These are phyloP conservation scores for Exophiala sideris DNA, from an alignment of 2,329 filamentous ascomycete genomes.

Conservation along the genomic window DNA sequence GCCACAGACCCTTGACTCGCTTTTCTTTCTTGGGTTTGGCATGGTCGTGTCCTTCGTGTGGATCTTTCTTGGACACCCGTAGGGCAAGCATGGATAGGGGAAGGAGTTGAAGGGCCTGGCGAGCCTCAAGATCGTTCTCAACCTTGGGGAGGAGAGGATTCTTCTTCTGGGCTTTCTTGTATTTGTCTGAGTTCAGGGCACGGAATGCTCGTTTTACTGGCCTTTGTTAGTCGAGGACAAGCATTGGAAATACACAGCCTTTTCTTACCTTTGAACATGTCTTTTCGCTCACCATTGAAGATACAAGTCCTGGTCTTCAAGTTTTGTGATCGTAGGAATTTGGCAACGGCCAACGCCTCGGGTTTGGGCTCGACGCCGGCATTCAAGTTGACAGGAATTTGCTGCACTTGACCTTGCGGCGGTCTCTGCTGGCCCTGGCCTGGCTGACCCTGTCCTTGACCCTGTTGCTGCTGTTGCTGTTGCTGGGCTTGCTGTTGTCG, in stretches of 20 bases:
- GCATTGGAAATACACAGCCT: slow-evolving; percentile 7
- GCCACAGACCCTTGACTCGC: slow-evolving; percentile 94
- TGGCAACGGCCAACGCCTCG: slow-evolving; percentile 80
- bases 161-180: slow-evolving; percentile 74
- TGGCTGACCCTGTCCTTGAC: slow-evolving; percentile 35
- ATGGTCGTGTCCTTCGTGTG: slow-evolving; percentile 71
- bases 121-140: slow-evolving; percentile 80
- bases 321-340: slow-evolving; percentile 78
- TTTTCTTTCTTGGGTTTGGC: slow-evolving; percentile 69
- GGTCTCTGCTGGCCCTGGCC: slow-evolving; percentile 33
- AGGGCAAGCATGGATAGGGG: slow-evolving; percentile 92
- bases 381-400: slow-evolving; percentile 43
- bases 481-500: slow-evolving; percentile 35
- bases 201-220: slow-evolving; percentile 93
- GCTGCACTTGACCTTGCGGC: slow-evolving; percentile 43
- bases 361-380: slow-evolving; percentile 70
- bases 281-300: slow-evolving; percentile 91
- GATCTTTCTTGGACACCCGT: slow-evolving; percentile 78
- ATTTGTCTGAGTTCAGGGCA: slow-evolving; percentile 81
- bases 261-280: slow-evolving; percentile 84
- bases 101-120: slow-evolving; percentile 91
- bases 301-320: slow-evolving; percentile 89
- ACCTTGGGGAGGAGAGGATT: slow-evolving; percentile 85
- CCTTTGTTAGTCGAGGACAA: neutral
- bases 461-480: slow-evolving; percentile 32